Conservation (phyloP, 805 yeast species). For the Metschnikowia kofuensis region DNA sequence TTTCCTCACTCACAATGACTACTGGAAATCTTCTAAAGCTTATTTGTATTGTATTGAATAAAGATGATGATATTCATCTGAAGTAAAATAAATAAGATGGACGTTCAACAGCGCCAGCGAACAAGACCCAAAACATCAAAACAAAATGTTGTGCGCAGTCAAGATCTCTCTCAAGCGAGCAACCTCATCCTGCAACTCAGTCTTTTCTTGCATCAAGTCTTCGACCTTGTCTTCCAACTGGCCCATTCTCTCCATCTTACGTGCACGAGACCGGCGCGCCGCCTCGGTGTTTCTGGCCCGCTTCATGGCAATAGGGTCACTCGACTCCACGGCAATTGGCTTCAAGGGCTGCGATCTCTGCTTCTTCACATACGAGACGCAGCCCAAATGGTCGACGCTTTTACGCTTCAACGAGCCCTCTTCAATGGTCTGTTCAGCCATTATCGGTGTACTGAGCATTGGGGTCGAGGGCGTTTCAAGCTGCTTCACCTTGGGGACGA, state of each 20-base stretch:
- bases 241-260: constrained; percentile 83
- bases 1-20: too few relatives aligned
- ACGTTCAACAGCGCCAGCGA: neutral
- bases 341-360: constrained; percentile 67
- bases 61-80: neutral
- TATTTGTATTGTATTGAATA: too few relatives aligned
- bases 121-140: constrained; percentile 2
- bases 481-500: constrained; percentile 20
- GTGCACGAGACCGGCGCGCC: constrained; percentile 91
- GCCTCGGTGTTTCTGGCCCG: constrained; percentile 98
- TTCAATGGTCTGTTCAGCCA: constrained; percentile 2
- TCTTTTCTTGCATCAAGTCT: constrained; percentile 56
- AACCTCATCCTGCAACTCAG: constrained; percentile 61
- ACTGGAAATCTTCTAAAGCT: too few relatives aligned
- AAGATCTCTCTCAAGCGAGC: constrained; percentile 52
- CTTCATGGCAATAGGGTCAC: constrained; percentile 73
- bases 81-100: neutral
- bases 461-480: constrained; percentile 25
- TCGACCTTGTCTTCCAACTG: constrained; percentile 81
- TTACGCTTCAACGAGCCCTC: constrained; percentile 9
- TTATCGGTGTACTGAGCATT: constrained; percentile 14
- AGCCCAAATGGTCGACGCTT: constrained; percentile 69
- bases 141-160: constrained; percentile 16
- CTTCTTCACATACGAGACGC: constrained; percentile 74
- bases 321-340: constrained; percentile 55